These are phyloP conservation scores for Cryptococcus hybrid DNA, from an alignment of 1,284 basidiomycete species.

Conservation along the genomic window DNA sequence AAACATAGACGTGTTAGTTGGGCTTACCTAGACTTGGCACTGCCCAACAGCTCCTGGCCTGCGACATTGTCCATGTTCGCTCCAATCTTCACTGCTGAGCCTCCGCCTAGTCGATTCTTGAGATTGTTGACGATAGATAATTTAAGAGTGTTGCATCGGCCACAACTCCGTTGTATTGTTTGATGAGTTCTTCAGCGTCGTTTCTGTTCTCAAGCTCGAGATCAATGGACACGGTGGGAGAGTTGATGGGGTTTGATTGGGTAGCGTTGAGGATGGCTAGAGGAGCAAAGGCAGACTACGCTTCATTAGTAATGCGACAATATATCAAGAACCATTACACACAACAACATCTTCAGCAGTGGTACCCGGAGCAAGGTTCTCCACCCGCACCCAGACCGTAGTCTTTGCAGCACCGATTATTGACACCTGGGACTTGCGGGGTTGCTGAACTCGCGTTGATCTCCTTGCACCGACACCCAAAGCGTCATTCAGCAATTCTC, in stretches of 20 bases:
- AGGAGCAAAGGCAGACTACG: conserved; percentile 75
- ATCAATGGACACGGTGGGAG: conserved; percentile 58
- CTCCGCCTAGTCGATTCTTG: conserved; percentile 45
- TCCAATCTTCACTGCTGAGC: neutral
- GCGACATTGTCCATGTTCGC: neutral
- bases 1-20: conserved; percentile 13
- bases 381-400: conserved; percentile 68
- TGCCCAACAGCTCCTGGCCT: conserved; percentile 10
- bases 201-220: conserved; percentile 67
- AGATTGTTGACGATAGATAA: conserved; percentile 60
- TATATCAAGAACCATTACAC: conserved; percentile 56
- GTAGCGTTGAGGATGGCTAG: conserved; percentile 64
- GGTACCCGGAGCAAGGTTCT: conserved; percentile 70
- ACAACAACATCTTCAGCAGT: conserved; percentile 77
- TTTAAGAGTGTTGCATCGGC: conserved; percentile 70
- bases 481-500: conserved; percentile 16
- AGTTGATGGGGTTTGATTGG: conserved; percentile 42
- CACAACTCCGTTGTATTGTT: conserved; percentile 72
- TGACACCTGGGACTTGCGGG: conserved; percentile 49
- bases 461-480: conserved; percentile 11
- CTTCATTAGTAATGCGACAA: neutral
- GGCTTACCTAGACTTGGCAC: conserved; percentile 8
- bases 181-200: conserved; percentile 65
- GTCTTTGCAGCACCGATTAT: conserved; percentile 73
- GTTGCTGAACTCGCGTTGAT: conserved; percentile 3